Evolutionary conservation across 2,329 filamentous ascomycete species (phyloP), one percentile per base, ranked within the genome.

Genomic region (Exophiala alcalophila): DNA sequence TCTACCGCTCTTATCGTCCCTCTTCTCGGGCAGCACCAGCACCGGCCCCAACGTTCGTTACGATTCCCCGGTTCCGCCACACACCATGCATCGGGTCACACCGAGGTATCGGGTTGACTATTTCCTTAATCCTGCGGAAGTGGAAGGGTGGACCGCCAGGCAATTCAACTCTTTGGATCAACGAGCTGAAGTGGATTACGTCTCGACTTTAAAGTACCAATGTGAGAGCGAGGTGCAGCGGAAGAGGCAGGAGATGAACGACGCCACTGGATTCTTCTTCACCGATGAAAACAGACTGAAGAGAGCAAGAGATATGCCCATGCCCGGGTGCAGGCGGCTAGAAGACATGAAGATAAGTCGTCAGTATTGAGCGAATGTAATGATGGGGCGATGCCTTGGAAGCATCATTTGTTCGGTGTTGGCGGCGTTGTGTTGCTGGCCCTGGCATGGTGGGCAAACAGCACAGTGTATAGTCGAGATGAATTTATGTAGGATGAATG

Each of bases 231-330:
- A 98, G 68, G 69, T 78, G 50, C 67, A 76, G 33, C 70, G 76
- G 37, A 77, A 83, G 64, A 76, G 81, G 59, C 73, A 80, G 52
- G 71, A 89, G 65, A 72, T 81, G 50, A 81, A 94, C 52, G 83
- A 86, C 33, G 89, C 90, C 0, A 80, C 85, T 56, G 90, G 90
- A 3, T 95, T 89, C 84, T 88, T 95, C 60, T 89, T 80, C 63
- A 79, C 81, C 41, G 88, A 96, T 58, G 73, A 80, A 38, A 82
- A 83, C 50, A 89, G 88, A 71, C 79, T 94, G 79, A 77, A 82
- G 49, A 65, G 79, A 45, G 90, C 90, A 20, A 68, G 74, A 47
- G 67, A 67, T 15, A 73, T 83, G 72, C 69, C 76, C 31, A 73
- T 80, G 70, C 72, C 71, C 61, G 76, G 69, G 54, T 85, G 81